Conservation (phyloP, 2,329 filamentous ascomycete species). For the Sclerotinia trifoliorum region DNA sequence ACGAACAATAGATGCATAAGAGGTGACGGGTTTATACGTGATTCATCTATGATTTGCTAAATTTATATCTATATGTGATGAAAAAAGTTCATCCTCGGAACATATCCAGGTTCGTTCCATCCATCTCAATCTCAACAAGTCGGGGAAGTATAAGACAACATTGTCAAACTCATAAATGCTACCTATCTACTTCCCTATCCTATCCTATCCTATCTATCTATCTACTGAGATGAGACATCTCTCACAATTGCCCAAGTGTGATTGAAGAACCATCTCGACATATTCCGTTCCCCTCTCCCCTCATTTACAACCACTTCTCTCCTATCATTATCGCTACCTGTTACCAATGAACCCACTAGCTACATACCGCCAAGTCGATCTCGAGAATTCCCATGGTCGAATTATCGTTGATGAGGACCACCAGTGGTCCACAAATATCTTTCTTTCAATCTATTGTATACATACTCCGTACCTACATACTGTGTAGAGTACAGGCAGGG, state of each 20-base stretch:
- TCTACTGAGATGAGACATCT: not conserved
- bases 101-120: not conserved
- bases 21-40: conserved; percentile 16
- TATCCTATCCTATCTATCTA: too few relatives aligned
- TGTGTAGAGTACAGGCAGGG: too few relatives aligned
- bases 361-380: conserved; percentile 8
- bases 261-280: conserved; percentile 2
- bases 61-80: too few relatives aligned
- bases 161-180: not conserved
- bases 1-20: conserved; percentile 10
- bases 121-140: not conserved
- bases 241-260: conserved; percentile 11
- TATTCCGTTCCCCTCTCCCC: not conserved
- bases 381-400: conserved; percentile 3
- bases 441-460: conserved; percentile 15
- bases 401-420: conserved; percentile 15
- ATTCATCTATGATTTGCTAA: conserved; percentile 16
- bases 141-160: not conserved
- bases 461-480: not conserved
- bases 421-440: conserved; percentile 9
- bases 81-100: too few relatives aligned
- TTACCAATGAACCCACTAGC: not conserved
- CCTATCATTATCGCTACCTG: conserved; percentile 19
- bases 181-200: too few relatives aligned
- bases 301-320: not conserved